Conservation (phyloP, 768 basidiomycete species). For the Lactarius evosmus region DNA sequence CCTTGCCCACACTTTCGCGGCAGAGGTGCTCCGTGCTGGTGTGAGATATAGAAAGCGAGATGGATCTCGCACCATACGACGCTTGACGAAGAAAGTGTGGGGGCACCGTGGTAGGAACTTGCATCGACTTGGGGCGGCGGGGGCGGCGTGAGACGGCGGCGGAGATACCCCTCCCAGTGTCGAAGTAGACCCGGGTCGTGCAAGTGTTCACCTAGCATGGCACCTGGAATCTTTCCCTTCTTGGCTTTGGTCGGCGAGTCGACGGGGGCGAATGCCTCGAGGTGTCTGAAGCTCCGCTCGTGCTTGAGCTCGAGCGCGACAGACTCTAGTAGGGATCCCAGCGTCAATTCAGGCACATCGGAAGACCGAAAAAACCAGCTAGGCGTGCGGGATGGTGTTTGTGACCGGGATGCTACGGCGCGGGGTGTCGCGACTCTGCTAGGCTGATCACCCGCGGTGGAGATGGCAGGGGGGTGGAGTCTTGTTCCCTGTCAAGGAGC, state of each 20-base stretch:
- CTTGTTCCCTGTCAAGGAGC: slow-evolving; percentile 40
- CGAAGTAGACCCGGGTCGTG: slow-evolving; percentile 32
- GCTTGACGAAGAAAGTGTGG: slow-evolving; percentile 32
- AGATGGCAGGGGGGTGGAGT: slow-evolving; percentile 34
- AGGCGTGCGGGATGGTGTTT: slow-evolving; percentile 30
- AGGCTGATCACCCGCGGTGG: slow-evolving; percentile 32
- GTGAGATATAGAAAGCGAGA: slow-evolving; percentile 20
- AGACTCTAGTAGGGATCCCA: slow-evolving; percentile 44
- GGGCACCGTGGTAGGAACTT: slow-evolving; percentile 32
- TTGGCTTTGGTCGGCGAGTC: slow-evolving; percentile 32
- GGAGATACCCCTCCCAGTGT: slow-evolving; percentile 30
- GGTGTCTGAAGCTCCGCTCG: slow-evolving; percentile 35
- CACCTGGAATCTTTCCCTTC: slow-evolving; percentile 22
- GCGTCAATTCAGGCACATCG: slow-evolving; percentile 35
- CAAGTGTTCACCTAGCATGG: slow-evolving; percentile 19
- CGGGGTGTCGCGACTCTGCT: slow-evolving; percentile 32
- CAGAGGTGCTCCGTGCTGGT: slow-evolving; percentile 22
- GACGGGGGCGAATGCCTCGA: slow-evolving; percentile 30
- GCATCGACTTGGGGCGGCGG: slow-evolving; percentile 45
- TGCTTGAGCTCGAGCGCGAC: slow-evolving; percentile 32
- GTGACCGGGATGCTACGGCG: slow-evolving; percentile 32
- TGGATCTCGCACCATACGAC: slow-evolving; percentile 30
- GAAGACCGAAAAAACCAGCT: slow-evolving; percentile 53
- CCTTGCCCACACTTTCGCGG: slow-evolving; percentile 5
- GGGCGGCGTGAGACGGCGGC: slow-evolving; percentile 28